phyloP scores from a whole-genome alignment of 257 asterid genomes.

The Nicotiana tomentosiformis region DNA sequence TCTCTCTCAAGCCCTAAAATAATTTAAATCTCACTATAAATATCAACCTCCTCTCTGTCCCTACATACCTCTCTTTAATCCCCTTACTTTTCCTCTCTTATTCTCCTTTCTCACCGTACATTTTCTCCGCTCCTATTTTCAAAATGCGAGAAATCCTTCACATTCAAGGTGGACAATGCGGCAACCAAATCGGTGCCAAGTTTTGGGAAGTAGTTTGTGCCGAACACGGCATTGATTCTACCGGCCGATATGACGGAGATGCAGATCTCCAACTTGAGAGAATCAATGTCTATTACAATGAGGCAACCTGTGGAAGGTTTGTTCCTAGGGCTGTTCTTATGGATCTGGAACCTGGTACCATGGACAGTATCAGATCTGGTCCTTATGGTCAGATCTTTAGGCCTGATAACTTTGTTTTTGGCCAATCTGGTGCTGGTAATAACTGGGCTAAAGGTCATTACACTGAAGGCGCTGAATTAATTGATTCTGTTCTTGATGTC shows the following conservation, averaged over 20 bases:
- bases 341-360: slow-evolving; percentile 1
- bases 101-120: neutral
- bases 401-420: slow-evolving; percentile 9
- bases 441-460: slow-evolving; percentile 11
- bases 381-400: neutral
- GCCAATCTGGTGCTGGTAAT: slow-evolving; percentile 3
- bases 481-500: neutral
- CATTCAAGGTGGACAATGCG: slow-evolving; percentile 8
- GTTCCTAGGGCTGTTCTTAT: slow-evolving; percentile 3
- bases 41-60: neutral
- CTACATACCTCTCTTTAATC: neutral
- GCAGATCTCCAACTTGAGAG: slow-evolving; percentile 3
- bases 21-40: neutral
- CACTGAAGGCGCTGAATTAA: neutral
- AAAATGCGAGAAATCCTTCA: slow-evolving; percentile 9
- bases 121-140: neutral
- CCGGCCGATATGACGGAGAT: neutral
- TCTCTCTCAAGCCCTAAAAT: slow-evolving; percentile 1
- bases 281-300: slow-evolving; percentile 6
- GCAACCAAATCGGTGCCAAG: slow-evolving; percentile 10
- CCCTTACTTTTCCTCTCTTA: no score
- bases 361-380: slow-evolving; percentile 9
- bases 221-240: slow-evolving; percentile 4
- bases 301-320: neutral
- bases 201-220: slow-evolving; percentile 8